These are phyloP conservation scores for Massariosphaeria phaeospora DNA, from an alignment of 495 filamentous ascomycete species.

Conservation along the genomic window DNA sequence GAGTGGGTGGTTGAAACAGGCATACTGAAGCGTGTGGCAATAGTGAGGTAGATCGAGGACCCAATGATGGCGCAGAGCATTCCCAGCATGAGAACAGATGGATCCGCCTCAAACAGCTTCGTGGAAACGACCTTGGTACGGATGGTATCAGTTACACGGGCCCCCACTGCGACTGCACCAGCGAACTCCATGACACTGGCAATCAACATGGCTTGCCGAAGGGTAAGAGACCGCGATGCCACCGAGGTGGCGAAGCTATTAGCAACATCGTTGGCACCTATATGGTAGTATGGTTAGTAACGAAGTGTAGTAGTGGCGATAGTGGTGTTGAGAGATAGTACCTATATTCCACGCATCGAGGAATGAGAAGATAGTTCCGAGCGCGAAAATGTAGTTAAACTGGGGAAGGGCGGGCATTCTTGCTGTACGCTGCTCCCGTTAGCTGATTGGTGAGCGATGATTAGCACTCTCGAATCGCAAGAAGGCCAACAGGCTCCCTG, in stretches of 20 bases:
- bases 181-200: constrained; percentile 33
- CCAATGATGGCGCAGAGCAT: constrained; percentile 25
- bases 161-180: constrained; percentile 56
- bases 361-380: constrained; percentile 58
- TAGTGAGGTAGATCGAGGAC: constrained; percentile 24
- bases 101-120: constrained; percentile 47
- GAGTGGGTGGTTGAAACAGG: constrained; percentile 21
- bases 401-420: too few relatives aligned
- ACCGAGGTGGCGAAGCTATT: constrained; percentile 50
- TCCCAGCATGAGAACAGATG: constrained; percentile 57
- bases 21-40: constrained; percentile 21
- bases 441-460: too few relatives aligned
- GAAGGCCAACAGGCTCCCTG: too few relatives aligned
- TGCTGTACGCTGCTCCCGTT: too few relatives aligned
- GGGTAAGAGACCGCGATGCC: constrained; percentile 27
- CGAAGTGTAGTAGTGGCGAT: background rate
- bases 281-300: background rate
- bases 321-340: constrained; percentile 44
- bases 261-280: constrained; percentile 59
- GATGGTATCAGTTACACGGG: constrained; percentile 49
- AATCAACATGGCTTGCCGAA: constrained; percentile 31
- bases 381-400: constrained; percentile 62
- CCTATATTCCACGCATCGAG: constrained; percentile 67
- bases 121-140: constrained; percentile 42
- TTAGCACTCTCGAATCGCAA: too few relatives aligned